Percentiles rank a stretch among this genome's conserved stretches.
phyloP scores from a whole-genome alignment of 495 filamentous ascomycete genomes.

The Aspergillus diversus region DNA sequence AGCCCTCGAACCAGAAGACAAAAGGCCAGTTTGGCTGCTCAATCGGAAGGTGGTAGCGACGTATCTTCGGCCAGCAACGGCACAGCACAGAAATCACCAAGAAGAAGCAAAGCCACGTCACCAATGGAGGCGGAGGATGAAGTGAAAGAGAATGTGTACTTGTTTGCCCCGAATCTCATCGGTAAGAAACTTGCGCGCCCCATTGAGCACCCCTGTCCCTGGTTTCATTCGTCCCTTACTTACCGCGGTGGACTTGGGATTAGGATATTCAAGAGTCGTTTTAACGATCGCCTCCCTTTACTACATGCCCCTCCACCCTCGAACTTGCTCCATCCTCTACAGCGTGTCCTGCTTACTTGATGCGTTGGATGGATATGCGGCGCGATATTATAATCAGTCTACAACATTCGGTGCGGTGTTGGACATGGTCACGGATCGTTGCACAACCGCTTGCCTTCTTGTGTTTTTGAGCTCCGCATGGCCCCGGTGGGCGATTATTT shows the following conservation, averaged over 20 bases:
- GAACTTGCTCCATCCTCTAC: conserved; percentile 91
- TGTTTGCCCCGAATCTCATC: conserved; percentile 95
- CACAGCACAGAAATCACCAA: conserved; percentile 32
- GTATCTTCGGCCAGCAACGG: conserved; percentile 37
- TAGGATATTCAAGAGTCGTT: conserved; percentile 87
- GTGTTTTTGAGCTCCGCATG: conserved; percentile 92
- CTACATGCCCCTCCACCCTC: conserved; percentile 97
- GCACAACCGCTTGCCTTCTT: conserved; percentile 90
- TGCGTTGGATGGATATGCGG: conserved; percentile 89
- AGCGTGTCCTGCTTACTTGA: conserved; percentile 91
- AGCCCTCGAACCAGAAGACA: conserved; percentile 47
- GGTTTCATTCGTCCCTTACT: conserved; percentile 7
- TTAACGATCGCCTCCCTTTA: conserved; percentile 91
- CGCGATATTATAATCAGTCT: conserved; percentile 84
- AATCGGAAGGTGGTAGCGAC: conserved; percentile 39
- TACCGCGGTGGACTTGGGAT: conserved; percentile 1
- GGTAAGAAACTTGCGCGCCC: conserved; percentile 59
- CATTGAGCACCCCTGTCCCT: not conserved
- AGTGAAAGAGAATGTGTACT: conserved; percentile 81
- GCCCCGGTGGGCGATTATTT: conserved; percentile 87
- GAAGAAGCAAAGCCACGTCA: conserved; percentile 31
- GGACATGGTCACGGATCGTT: conserved; percentile 97
- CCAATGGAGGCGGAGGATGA: conserved; percentile 31
- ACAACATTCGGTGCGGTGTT: conserved; percentile 94
- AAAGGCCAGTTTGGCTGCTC: conserved; percentile 43